These are phyloP conservation scores for Aspergillus sp. DNA, from an alignment of 2,329 filamentous ascomycete species.

Conservation along the genomic window DNA sequence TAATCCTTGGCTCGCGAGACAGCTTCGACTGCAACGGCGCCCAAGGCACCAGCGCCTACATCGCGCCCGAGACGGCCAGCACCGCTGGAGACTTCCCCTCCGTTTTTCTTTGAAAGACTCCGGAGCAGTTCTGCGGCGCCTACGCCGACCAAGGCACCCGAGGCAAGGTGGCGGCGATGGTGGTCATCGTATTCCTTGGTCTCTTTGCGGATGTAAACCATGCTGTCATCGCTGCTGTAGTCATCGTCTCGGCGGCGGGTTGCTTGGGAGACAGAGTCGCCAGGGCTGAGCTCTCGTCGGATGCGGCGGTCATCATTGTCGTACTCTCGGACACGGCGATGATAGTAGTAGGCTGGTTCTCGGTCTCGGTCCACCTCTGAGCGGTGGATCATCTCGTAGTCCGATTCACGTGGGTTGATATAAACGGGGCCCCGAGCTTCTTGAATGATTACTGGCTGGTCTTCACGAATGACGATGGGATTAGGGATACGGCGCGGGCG, in stretches of 20 bases:
- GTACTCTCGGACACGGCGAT: conserved; percentile 60
- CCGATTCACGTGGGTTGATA: conserved; percentile 55
- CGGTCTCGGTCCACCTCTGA: conserved; percentile 59
- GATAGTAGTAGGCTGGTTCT: conserved; percentile 67
- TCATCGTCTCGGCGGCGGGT: conserved; percentile 47
- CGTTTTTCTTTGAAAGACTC: conserved; percentile 61
- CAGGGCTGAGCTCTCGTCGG: conserved; percentile 54
- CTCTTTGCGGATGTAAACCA: conserved; percentile 62
- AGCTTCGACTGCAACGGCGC: conserved; percentile 65
- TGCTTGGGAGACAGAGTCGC: conserved; percentile 58
- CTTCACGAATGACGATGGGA: conserved; percentile 57
- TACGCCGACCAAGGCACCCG: conserved; percentile 63
- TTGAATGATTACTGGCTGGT: conserved; percentile 60
- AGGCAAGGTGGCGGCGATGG: conserved; percentile 63
- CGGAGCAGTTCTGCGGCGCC: conserved; percentile 65
- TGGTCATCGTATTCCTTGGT: conserved; percentile 51
- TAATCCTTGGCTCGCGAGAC: conserved; percentile 56
- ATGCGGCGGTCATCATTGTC: conserved; percentile 52
- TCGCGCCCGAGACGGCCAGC: conserved; percentile 55
- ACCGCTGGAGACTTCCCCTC: conserved; percentile 57
- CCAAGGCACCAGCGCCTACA: conserved; percentile 64
- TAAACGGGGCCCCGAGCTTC: conserved; percentile 58
- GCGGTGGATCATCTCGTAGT: conserved; percentile 64
- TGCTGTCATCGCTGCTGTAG: conserved; percentile 65
- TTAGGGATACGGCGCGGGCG: conserved; percentile 55